Evolutionary conservation across 2,329 filamentous ascomycete species (phyloP).

Genomic region (Myriosclerotinia duriaeana): DNA sequence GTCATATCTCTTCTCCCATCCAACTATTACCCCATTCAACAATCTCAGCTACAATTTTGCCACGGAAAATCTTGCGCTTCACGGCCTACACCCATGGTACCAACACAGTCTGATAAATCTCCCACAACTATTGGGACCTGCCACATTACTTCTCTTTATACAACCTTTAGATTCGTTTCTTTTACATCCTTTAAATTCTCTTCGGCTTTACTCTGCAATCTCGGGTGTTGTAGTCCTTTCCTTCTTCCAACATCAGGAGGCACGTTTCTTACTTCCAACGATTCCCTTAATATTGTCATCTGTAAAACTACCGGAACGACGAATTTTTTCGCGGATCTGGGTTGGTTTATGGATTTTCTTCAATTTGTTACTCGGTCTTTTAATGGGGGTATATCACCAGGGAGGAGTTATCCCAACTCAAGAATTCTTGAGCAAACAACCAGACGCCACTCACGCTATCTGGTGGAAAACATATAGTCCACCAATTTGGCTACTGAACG

Average conservation of each 20-base stretch:
- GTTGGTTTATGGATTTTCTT: slow-evolving; percentile 65
- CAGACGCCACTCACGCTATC: slow-evolving; percentile 61
- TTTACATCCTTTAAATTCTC: no score
- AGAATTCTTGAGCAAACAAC: slow-evolving; percentile 68
- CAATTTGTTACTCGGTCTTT: slow-evolving; percentile 63
- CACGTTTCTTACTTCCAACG: slow-evolving; percentile 73
- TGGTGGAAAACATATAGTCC: slow-evolving; percentile 90
- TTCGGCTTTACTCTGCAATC: slow-evolving; percentile 70
- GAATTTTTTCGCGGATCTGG: slow-evolving; percentile 54
- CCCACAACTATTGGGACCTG: slow-evolving; percentile 70
- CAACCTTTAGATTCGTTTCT: slow-evolving; percentile 55
- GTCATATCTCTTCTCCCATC: slow-evolving; percentile 60
- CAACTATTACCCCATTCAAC: slow-evolving; percentile 74
- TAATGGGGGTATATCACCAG: slow-evolving; percentile 84
- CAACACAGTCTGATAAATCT: slow-evolving; percentile 73
- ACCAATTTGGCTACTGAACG: slow-evolving; percentile 75
- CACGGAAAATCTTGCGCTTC: slow-evolving; percentile 67
- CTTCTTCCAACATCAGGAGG: slow-evolving; percentile 75
- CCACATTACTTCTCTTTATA: slow-evolving; percentile 59
- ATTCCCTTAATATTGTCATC: slow-evolving; percentile 77
- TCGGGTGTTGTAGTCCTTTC: slow-evolving; percentile 71
- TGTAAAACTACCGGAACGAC: slow-evolving; percentile 61
- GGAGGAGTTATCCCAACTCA: slow-evolving; percentile 75
- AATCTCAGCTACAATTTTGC: slow-evolving; percentile 74
- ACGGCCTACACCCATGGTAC: slow-evolving; percentile 77